These are phyloP conservation scores for Mortierella sp. DNA, from an alignment of 371 early-diverging fungal genomes.

Conservation along the genomic window DNA sequence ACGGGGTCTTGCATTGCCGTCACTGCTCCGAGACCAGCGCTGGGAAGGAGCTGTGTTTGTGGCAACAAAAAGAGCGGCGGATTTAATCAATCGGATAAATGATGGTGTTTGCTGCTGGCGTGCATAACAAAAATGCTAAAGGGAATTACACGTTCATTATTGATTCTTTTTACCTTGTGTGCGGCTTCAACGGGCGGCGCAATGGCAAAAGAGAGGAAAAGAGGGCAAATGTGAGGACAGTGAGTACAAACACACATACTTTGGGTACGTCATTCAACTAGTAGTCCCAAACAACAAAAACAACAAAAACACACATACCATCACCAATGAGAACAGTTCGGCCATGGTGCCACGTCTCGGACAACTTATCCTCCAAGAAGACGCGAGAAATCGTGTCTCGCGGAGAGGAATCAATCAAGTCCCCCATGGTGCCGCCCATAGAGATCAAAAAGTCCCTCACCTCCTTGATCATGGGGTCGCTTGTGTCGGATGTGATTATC, in stretches of 20 bases:
- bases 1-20: constrained; percentile 8
- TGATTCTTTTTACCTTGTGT: background rate
- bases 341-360: constrained; percentile 15
- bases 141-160: background rate
- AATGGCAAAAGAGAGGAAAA: background rate
- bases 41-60: background rate
- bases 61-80: background rate
- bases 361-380: constrained; percentile 18
- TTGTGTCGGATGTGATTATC: constrained; percentile 11
- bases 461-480: constrained; percentile 20
- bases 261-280: background rate
- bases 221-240: background rate
- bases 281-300: background rate
- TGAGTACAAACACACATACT: background rate
- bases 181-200: background rate
- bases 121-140: background rate
- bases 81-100: background rate
- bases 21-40: constrained; percentile 9
- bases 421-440: constrained; percentile 9
- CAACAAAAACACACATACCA: background rate
- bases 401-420: constrained; percentile 19
- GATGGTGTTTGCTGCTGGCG: background rate
- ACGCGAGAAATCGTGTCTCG: constrained; percentile 18
- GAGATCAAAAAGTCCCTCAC: constrained; percentile 16
- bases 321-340: constrained; percentile 16